Evolutionary conservation across 352 stramenopile species (phyloP).

Genomic region (Globisporangium orthogonon): DNA sequence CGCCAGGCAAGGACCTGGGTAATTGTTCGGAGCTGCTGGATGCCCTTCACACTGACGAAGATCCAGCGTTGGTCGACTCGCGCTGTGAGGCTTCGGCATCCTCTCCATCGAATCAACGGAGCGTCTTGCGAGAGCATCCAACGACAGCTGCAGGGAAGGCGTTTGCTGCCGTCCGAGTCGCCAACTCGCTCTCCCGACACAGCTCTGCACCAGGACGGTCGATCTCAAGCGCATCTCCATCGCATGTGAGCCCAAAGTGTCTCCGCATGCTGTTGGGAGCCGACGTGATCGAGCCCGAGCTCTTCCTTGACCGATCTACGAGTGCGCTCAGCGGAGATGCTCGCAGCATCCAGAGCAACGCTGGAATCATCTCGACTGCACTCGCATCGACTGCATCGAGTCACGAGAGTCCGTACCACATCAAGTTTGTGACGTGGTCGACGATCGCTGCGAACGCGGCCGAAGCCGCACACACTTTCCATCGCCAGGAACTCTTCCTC

Average conservation of each 20-base stretch:
- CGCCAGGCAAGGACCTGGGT: not conserved
- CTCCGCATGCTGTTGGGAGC: constrained; percentile 52
- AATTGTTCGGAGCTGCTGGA: constrained; percentile 1
- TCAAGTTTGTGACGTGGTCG: constrained; percentile 77
- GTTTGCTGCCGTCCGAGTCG: constrained; percentile 56
- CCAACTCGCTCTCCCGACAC: constrained; percentile 45
- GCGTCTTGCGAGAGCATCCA: not conserved
- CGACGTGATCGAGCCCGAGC: constrained; percentile 53
- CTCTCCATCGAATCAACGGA: not conserved
- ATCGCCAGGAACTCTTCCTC: constrained; percentile 45
- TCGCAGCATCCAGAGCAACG: not conserved
- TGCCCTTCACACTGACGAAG: not conserved
- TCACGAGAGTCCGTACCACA: constrained; percentile 24
- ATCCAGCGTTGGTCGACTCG: not conserved
- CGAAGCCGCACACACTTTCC: constrained; percentile 30
- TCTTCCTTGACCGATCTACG: constrained; percentile 46
- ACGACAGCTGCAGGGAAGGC: constrained; percentile 45
- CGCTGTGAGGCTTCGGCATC: constrained; percentile 7
- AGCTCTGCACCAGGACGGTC: not conserved
- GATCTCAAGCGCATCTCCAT: constrained; percentile 6
- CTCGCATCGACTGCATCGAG: not conserved
- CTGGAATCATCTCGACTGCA: not conserved
- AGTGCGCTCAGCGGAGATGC: not conserved
- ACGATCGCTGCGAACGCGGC: constrained; percentile 23
- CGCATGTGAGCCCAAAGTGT: constrained; percentile 34